Base-by-base conservation (phyloP, 805 yeast genomes). In the Metschnikowia gelsemii region DNA sequence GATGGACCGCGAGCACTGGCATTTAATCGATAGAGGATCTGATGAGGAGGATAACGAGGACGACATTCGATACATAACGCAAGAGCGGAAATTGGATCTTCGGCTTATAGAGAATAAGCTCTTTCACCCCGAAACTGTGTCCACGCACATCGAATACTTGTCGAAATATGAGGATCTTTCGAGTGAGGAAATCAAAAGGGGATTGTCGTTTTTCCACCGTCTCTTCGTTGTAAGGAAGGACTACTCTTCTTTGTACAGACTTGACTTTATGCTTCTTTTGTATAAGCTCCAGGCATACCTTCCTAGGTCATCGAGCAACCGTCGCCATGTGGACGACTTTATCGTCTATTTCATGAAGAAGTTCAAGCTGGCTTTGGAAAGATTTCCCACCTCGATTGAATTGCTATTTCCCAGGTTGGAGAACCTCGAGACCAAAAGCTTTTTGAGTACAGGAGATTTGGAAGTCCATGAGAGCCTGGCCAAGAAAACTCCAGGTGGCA, bases 181-280 rank as follows among this genome's bases (percentile, higher is more conserved):
- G 1, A 79, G 79, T 40, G 70, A 64, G 9, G 82, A 80, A 35
- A 64, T 91, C 32, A 81, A 80, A 50, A 72, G 75, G 35, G 80
- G 84, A 8, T 57, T 93, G 7, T 68, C 83, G 0, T 91, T 78
- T 55, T 80, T 89, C 55, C 87, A 86, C 55, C 68, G 86, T 22
- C 62, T 87, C 1, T 79, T 88, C 50, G 80, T 83, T 35, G 53
- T 63, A 2, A 72, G 79, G 35, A 73, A 78, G 29, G 82, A 84
- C 43, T 73, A 71, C 37, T 79, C 80, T 30, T 67, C 80, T 0
- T 59, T 86, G 24, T 82, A 73, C 52, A 68, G 96, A 37, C 57
- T 93, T 24, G 96, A 90, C 57, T 79, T 93, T 56, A 75, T 91
- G 74, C 53, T 75, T 20, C 64, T 84, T 52, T 63, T 84, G 5